Evolutionary conservation across 768 basidiomycete species (phyloP), one percentile per base, ranked within the genome.

Genomic region (Lepiota brunneoincarnata): DNA sequence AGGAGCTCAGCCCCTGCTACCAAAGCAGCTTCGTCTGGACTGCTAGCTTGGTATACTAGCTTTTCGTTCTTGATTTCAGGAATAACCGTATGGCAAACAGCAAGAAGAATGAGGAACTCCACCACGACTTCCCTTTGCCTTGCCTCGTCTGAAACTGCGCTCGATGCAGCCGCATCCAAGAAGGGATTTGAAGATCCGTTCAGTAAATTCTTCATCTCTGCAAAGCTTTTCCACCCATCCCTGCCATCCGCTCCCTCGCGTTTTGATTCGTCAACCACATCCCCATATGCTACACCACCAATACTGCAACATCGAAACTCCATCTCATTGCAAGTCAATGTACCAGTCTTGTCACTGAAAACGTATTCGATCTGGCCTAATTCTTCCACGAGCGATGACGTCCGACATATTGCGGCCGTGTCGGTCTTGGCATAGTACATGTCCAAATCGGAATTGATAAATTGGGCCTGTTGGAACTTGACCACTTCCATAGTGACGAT

Each of bases 401-500:
- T 99, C n/a, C 96, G 84, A 64, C 97, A 98, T 20, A 98, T 77
- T 0, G 97, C 97, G 0, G 97, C 94, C 0, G 96, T 98, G 66
- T 99, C 97, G 0, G 96, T 97, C 55, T 76, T 84, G 10, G 88
- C 84, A 68, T 98, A 89, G 72, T 99, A 99, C 96, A 99, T 98
- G 73, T 99, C 97, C 47, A 96, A 82, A 70, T 96, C 97, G 21
- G 83, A 93, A 69, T 98, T 99, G 77, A 99, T 99, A 49, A 98
- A 80, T 34, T 91, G 89, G 1, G 97, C 95, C 73, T 98, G 97
- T 68, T 97, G 94, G 64, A 89, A 98, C 69, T 98, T 98, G 74
- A 99, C 97, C 31, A 98, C 90, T 75, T 99, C 97, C 89, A 98
- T 98, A 3, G 97, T 98, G 61, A 99, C 97, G 63, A 98, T 96